These are phyloP conservation scores for Starmera pachycereana DNA, from an alignment of 805 yeast genomes.

Conservation along the genomic window DNA sequence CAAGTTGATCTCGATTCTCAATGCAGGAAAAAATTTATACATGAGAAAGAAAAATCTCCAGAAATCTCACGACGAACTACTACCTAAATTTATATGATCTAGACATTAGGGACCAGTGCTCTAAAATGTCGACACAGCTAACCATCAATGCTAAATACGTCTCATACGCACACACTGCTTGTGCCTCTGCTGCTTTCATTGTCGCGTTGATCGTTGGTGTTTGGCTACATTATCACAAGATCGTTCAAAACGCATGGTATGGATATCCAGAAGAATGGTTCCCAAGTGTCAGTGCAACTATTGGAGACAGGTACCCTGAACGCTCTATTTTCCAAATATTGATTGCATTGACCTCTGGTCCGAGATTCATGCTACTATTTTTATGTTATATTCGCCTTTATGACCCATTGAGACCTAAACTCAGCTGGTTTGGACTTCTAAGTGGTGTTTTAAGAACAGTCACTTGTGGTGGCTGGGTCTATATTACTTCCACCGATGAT, in stretches of 20 bases:
- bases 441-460: slow-evolving; percentile 83
- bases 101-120: too few species aligned
- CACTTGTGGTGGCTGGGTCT: slow-evolving; percentile 98
- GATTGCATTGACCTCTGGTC: slow-evolving; percentile 90
- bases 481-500: slow-evolving; percentile 93
- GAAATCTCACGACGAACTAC: too few species aligned
- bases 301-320: slow-evolving; percentile 96
- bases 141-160: slow-evolving; percentile 54
- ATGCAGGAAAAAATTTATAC: too few species aligned
- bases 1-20: too few species aligned
- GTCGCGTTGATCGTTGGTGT: slow-evolving; percentile 69
- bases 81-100: too few species aligned
- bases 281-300: slow-evolving; percentile 94
- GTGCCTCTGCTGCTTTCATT: slow-evolving; percentile 65
- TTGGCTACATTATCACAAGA: slow-evolving; percentile 73
- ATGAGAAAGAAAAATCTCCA: too few species aligned
- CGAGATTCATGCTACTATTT: slow-evolving; percentile 60
- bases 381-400: slow-evolving; percentile 41
- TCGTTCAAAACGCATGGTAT: slow-evolving; percentile 74
- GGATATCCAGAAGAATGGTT: slow-evolving; percentile 99
- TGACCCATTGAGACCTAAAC: slow-evolving; percentile 19
- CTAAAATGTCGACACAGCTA: slow-evolving; percentile 4
- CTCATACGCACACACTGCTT: slow-evolving; percentile 62
- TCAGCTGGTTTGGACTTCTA: slow-evolving; percentile 33
- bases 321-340: slow-evolving; percentile 83